Percentiles rank a stretch among this genome's conserved stretches.
Evolutionary conservation across 257 asterid species (phyloP).

Genomic region (Solanum chmielewskii): DNA sequence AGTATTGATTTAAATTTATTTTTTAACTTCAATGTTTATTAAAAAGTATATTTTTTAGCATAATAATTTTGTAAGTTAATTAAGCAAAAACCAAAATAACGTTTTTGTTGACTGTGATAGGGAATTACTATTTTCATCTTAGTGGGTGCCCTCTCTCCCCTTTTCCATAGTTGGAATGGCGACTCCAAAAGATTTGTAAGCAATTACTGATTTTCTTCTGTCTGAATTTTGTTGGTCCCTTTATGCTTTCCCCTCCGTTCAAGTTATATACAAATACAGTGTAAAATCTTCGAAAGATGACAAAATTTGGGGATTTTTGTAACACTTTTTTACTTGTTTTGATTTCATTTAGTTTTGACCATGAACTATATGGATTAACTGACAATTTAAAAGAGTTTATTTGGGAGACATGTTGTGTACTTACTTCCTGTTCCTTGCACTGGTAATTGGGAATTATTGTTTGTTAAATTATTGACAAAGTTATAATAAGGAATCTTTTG

Average conservation of each 20-base stretch:
- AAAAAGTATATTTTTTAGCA: too few species aligned
- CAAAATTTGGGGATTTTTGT: background rate
- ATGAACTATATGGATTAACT: background rate
- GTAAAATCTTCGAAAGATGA: background rate
- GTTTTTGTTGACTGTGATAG: too few species aligned
- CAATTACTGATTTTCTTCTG: background rate
- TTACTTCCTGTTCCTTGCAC: background rate
- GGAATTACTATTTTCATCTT: background rate
- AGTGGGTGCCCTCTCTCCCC: background rate
- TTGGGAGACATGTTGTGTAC: background rate
- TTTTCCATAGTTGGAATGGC: background rate
- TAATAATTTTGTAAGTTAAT: too few species aligned
- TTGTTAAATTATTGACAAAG: background rate
- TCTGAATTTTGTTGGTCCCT: background rate
- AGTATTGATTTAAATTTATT: background rate
- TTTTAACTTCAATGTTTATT: too few species aligned
- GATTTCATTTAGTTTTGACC: background rate
- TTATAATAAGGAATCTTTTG: background rate
- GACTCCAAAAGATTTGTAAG: background rate
- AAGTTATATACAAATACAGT: background rate
- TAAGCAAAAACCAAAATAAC: too few species aligned
- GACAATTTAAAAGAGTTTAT: background rate
- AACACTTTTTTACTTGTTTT: background rate
- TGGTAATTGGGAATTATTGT: background rate
- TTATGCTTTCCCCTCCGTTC: background rate